Evolutionary conservation across 495 filamentous ascomycete genomes (phyloP).

Genomic region (Xylaria venustula): DNA sequence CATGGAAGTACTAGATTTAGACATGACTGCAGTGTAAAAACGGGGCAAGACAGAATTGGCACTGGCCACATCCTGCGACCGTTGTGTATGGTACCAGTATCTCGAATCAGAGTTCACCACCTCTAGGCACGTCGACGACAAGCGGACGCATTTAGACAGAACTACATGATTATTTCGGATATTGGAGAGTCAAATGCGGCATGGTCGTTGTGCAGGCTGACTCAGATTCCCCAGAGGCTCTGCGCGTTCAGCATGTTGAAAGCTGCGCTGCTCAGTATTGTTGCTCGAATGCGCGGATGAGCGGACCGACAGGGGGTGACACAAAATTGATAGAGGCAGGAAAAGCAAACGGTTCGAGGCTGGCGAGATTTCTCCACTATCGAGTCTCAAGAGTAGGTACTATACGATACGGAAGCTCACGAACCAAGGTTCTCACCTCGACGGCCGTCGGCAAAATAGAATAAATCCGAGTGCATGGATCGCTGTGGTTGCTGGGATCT

Average conservation of each 20-base stretch:
- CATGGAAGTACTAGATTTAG: slow-evolving; percentile 8
- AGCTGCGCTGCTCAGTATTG: not conserved
- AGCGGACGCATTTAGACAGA: not conserved
- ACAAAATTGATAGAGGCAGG: not conserved
- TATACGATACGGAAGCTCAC: not conserved
- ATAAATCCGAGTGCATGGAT: slow-evolving; percentile 7
- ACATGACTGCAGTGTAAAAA: slow-evolving; percentile 14
- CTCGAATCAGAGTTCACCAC: slow-evolving; percentile 2
- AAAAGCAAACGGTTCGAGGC: not conserved
- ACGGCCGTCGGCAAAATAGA: not conserved
- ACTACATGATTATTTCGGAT: slow-evolving; percentile 2
- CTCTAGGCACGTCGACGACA: not conserved
- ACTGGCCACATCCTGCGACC: not conserved
- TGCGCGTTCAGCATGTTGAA: not conserved
- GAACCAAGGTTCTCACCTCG: not conserved
- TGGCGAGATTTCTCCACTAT: not conserved
- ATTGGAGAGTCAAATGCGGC: not conserved
- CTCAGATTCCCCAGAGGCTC: slow-evolving; percentile 9
- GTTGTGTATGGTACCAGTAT: not conserved
- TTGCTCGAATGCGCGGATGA: not conserved
- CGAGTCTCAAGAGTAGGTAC: not conserved
- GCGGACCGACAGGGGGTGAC: not conserved
- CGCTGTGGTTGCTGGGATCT: not conserved
- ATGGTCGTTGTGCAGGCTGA: slow-evolving; percentile 4
- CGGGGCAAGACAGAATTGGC: not conserved